These are phyloP conservation scores for Ligustrum vulgare DNA, from an alignment of 257 asterid genomes.

Conservation along the genomic window DNA sequence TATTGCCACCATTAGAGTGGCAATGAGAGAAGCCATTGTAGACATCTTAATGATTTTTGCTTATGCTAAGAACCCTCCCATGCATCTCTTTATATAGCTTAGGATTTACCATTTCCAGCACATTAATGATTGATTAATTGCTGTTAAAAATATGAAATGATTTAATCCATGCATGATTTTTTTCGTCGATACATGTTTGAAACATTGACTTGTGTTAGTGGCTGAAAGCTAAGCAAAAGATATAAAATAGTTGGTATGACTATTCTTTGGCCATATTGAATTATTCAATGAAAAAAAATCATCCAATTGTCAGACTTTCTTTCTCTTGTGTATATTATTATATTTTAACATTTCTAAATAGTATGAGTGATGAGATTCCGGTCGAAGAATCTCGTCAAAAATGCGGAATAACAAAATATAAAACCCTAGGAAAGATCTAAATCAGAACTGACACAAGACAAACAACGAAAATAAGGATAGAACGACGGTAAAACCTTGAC, in stretches of 20 bases:
- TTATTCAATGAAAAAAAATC: slow-evolving; percentile 27
- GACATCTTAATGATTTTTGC: slow-evolving; percentile 25
- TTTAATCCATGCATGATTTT: slow-evolving; percentile 24
- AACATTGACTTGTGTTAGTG: slow-evolving; percentile 19
- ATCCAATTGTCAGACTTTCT: background rate
- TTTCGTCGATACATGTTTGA: slow-evolving; percentile 13
- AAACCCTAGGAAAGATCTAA: too few relatives aligned
- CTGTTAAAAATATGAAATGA: slow-evolving; percentile 2
- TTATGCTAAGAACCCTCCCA: background rate
- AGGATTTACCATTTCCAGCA: slow-evolving; percentile 15
- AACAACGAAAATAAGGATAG: too few relatives aligned
- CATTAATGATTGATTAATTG: slow-evolving; percentile 12
- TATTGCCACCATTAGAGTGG: slow-evolving; percentile 30
- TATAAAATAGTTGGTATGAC: background rate
- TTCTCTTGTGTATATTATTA: background rate
- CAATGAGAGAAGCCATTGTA: slow-evolving; percentile 27
- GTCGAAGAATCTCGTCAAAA: too few relatives aligned
- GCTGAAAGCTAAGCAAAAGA: slow-evolving; percentile 5
- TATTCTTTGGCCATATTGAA: background rate
- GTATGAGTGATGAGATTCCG: too few relatives aligned
- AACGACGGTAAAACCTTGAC: too few relatives aligned
- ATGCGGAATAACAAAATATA: too few relatives aligned
- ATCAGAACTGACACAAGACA: too few relatives aligned
- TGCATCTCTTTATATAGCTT: slow-evolving; percentile 31
- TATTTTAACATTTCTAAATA: background rate